These are phyloP conservation scores for Neofusicoccum sp. DNA, from an alignment of 2,329 filamentous ascomycete species.

Conservation along the genomic window DNA sequence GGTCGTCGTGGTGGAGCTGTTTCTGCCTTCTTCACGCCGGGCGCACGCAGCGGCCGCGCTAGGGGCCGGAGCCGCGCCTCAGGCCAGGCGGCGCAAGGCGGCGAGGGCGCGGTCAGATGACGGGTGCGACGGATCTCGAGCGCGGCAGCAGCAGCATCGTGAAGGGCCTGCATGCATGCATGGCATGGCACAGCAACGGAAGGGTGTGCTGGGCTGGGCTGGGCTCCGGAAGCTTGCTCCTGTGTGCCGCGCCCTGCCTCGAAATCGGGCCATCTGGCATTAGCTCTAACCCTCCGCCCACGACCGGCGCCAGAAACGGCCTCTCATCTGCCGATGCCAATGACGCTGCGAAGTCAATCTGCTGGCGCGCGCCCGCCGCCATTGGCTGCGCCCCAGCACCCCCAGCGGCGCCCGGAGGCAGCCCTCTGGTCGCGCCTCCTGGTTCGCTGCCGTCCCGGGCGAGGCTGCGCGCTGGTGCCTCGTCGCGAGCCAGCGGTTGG, in stretches of 20 bases:
- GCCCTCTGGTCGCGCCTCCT: not conserved
- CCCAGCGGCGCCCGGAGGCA: not conserved
- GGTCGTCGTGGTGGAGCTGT: too few species aligned
- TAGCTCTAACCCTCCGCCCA: not conserved
- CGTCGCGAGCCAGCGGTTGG: not conserved
- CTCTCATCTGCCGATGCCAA: constrained; percentile 7
- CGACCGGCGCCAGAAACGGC: not conserved
- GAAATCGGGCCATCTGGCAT: constrained; percentile 4
- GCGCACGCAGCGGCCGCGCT: too few species aligned
- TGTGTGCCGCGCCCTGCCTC: not conserved
- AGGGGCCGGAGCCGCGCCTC: too few species aligned
- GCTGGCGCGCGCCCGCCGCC: not conserved
- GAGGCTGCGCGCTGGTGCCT: not conserved
- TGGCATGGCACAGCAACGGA: not conserved
- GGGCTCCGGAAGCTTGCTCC: not conserved
- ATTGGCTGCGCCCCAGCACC: not conserved
- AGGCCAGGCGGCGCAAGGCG: not conserved
- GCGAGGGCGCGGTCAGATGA: constrained; percentile 1
- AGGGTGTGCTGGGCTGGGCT: not conserved
- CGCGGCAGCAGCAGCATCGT: constrained; percentile 1
- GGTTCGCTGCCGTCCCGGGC: constrained; percentile 1
- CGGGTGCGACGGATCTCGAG: not conserved
- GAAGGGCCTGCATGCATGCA: not conserved
- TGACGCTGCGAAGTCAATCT: constrained; percentile 7
- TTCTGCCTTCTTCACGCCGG: too few species aligned